Percentiles rank a stretch among this genome's conserved stretches.
Evolutionary conservation across 1,284 basidiomycete genomes (phyloP).

Genomic region (Puccinia novopanici): DNA sequence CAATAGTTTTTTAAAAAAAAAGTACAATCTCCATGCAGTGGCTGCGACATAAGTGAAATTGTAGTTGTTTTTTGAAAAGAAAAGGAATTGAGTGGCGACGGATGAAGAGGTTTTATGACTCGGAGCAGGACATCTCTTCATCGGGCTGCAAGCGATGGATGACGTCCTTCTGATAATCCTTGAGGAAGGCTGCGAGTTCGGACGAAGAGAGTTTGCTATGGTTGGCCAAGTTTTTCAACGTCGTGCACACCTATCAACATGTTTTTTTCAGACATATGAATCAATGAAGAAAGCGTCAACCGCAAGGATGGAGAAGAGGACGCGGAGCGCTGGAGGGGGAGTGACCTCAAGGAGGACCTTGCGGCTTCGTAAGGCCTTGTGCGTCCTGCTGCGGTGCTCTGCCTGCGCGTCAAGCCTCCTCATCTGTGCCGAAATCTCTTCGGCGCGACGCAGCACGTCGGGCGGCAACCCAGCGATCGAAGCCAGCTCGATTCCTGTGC

Average conservation of each 20-base stretch:
- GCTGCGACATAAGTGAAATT: too few relatives aligned
- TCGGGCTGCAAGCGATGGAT: constrained; percentile 33
- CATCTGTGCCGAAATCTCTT: constrained; percentile 10
- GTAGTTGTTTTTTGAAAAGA: too few relatives aligned
- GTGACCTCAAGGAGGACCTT: constrained; percentile 43
- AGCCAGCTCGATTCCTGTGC: constrained; percentile 46
- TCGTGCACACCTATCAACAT: constrained; percentile 11
- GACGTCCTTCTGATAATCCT: constrained; percentile 34
- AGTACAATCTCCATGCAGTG: too few relatives aligned
- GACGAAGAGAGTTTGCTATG: constrained; percentile 36
- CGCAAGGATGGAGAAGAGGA: neutral
- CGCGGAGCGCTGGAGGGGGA: too few relatives aligned
- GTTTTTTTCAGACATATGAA: neutral
- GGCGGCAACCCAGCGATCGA: constrained; percentile 41
- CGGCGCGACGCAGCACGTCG: constrained; percentile 35
- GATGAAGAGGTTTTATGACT: too few relatives aligned
- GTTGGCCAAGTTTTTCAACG: constrained; percentile 40
- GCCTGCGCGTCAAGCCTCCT: neutral
- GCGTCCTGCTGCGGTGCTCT: constrained; percentile 16
- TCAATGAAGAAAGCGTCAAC: neutral
- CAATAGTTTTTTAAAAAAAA: too few relatives aligned
- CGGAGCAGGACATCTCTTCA: constrained; percentile 1
- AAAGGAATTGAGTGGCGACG: too few relatives aligned
- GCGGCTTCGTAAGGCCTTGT: constrained; percentile 16
- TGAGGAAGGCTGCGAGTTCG: constrained; percentile 28